phyloP scores from a whole-genome alignment of 2,329 filamentous ascomycete genomes.

The Paecilomyces fulvus region DNA sequence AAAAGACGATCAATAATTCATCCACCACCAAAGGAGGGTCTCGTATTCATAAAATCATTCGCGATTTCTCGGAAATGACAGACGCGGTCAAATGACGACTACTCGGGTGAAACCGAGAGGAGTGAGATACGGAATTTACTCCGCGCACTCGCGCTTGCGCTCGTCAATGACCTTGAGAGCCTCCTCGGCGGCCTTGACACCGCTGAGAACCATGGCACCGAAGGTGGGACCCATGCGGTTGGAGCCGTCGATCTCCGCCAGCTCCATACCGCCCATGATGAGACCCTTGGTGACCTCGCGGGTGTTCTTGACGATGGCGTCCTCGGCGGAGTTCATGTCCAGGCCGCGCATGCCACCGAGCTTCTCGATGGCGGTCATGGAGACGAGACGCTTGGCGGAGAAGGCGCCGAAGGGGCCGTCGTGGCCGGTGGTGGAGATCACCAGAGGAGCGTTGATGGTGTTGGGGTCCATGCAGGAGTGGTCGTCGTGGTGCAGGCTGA shows the following conservation, averaged over 20 bases:
- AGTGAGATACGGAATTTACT: slow-evolving; percentile 29
- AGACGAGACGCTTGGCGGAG: slow-evolving; percentile 80
- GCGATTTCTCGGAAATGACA: not conserved
- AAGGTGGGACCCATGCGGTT: slow-evolving; percentile 89
- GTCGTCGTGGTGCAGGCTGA: slow-evolving; percentile 78
- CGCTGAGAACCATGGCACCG: slow-evolving; percentile 78
- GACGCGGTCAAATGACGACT: not conserved
- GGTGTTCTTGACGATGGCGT: slow-evolving; percentile 87
- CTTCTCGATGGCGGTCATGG: slow-evolving; percentile 74
- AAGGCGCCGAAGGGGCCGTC: slow-evolving; percentile 89
- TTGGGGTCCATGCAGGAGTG: slow-evolving; percentile 96
- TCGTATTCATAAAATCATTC: not conserved
- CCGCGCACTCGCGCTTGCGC: slow-evolving; percentile 68
- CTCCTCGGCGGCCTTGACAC: slow-evolving; percentile 87
- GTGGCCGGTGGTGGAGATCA: slow-evolving; percentile 86
- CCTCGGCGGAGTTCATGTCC: slow-evolving; percentile 86
- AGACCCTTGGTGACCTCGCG: slow-evolving; percentile 80
- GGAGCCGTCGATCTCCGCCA: slow-evolving; percentile 81
- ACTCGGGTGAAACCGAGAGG: too few relatives aligned
- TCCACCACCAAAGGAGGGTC: not conserved
- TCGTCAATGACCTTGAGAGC: slow-evolving; percentile 68
- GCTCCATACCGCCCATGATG: slow-evolving; percentile 91
- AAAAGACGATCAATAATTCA: not conserved
- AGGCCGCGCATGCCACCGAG: slow-evolving; percentile 87
- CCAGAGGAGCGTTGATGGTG: slow-evolving; percentile 84